Evolutionary conservation across 2,329 filamentous ascomycete species (phyloP).

Genomic region (Phaeosphaeria sp.): DNA sequence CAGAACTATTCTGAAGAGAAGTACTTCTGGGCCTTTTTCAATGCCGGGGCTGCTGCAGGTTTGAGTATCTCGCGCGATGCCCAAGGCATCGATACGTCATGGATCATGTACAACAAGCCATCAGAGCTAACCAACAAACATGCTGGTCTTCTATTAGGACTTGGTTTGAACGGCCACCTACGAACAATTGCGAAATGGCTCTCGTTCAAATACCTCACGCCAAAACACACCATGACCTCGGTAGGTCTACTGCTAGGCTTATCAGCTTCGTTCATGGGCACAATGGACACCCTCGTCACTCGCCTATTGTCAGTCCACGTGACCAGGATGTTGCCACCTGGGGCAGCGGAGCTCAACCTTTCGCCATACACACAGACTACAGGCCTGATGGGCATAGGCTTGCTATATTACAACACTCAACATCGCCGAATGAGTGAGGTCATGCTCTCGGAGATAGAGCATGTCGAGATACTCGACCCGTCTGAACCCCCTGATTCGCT

Average conservation of each 20-base stretch:
- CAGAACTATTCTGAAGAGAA: slow-evolving; percentile 90
- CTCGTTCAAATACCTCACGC: slow-evolving; percentile 98
- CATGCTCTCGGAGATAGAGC: slow-evolving; percentile 96
- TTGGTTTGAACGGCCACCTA: slow-evolving; percentile 94
- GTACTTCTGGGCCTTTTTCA: slow-evolving; percentile 98
- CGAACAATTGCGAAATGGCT: slow-evolving; percentile 96
- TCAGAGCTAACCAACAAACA: slow-evolving; percentile 93
- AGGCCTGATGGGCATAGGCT: slow-evolving; percentile 93
- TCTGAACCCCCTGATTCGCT: slow-evolving; percentile 73
- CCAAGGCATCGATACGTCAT: slow-evolving; percentile 95
- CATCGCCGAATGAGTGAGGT: slow-evolving; percentile 99
- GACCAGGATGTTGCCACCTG: slow-evolving; percentile 88
- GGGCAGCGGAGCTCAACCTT: slow-evolving; percentile 91
- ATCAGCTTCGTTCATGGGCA: slow-evolving; percentile 92
- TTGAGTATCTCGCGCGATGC: slow-evolving; percentile 88
- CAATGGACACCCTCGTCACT: slow-evolving; percentile 96
- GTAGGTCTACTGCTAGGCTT: slow-evolving; percentile 92
- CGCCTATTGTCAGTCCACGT: slow-evolving; percentile 94
- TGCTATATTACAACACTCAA: slow-evolving; percentile 93
- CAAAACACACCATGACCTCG: slow-evolving; percentile 99
- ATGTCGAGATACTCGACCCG: slow-evolving; percentile 79
- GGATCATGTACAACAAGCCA: slow-evolving; percentile 98
- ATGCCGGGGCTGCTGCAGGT: slow-evolving; percentile 92
- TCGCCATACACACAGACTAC: slow-evolving; percentile 94
- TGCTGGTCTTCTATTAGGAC: slow-evolving; percentile 87